These are phyloP conservation scores for Knufia fluminis DNA, from an alignment of 2,329 filamentous ascomycete species.

Conservation along the genomic window DNA sequence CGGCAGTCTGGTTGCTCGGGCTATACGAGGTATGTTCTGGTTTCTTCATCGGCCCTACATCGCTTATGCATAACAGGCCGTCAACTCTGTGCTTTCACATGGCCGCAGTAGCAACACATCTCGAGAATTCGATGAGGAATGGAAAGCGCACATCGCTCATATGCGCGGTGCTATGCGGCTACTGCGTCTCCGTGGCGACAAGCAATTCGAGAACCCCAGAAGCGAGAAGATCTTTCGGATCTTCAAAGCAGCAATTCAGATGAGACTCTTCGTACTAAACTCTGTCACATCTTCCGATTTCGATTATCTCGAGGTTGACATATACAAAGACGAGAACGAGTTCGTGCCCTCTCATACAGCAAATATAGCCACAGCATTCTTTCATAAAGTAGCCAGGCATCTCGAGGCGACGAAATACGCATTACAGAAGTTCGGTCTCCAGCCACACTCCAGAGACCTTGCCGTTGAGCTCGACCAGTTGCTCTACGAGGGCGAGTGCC, in stretches of 20 bases:
- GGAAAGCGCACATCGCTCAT: conserved; percentile 20
- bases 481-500: conserved; percentile 14
- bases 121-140: conserved; percentile 15
- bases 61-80: conserved; percentile 9
- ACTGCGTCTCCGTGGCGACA: conserved; percentile 16
- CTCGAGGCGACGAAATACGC: conserved; percentile 16
- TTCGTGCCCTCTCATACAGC: conserved; percentile 20
- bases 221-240: conserved; percentile 20
- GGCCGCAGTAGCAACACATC: conserved; percentile 4
- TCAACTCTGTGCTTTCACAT: conserved; percentile 18
- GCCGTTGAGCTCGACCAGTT: conserved; percentile 1
- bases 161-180: conserved; percentile 21
- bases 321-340: conserved; percentile 21
- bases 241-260: conserved; percentile 22
- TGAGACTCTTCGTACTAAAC: conserved; percentile 21
- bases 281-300: conserved; percentile 20
- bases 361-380: conserved; percentile 17
- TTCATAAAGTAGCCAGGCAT: conserved; percentile 16
- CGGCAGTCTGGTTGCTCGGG: conserved; percentile 21
- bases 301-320: conserved; percentile 18
- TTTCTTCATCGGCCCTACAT: not conserved
- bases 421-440: not conserved
- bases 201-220: conserved; percentile 17
- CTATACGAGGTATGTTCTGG: conserved; percentile 17
- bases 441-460: not conserved